These are phyloP conservation scores for Thecaphora frezii DNA, from an alignment of 1,284 basidiomycete species.

Conservation along the genomic window DNA sequence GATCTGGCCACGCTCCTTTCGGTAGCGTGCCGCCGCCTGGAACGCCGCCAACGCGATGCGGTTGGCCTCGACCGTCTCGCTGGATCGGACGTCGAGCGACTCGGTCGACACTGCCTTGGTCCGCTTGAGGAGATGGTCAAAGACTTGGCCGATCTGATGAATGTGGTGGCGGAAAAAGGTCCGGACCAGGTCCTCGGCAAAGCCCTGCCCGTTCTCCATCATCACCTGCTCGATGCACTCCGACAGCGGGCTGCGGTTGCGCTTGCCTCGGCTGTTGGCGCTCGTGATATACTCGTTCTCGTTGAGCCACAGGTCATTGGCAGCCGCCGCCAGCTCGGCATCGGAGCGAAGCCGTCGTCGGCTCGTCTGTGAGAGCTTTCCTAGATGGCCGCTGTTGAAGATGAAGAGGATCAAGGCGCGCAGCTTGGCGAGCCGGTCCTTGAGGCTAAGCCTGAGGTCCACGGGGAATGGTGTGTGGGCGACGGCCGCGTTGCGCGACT, in stretches of 20 bases:
- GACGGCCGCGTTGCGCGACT: constrained; percentile 21
- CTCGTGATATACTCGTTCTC: constrained; percentile 67
- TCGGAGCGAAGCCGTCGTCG: constrained; percentile 78
- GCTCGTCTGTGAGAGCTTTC: constrained; percentile 75
- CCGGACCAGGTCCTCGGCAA: constrained; percentile 72
- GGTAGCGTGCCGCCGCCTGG: constrained; percentile 72
- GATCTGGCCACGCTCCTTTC: constrained; percentile 70
- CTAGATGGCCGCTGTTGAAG: constrained; percentile 40
- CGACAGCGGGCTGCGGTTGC: constrained; percentile 52
- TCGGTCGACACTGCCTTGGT: constrained; percentile 12
- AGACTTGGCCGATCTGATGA: constrained; percentile 24
- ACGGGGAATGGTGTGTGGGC: constrained; percentile 25
- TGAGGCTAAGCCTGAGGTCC: constrained; percentile 79
- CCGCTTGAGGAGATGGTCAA: constrained; percentile 28
- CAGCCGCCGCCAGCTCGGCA: constrained; percentile 83
- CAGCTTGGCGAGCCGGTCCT: constrained; percentile 73
- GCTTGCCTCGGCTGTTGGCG: constrained; percentile 10
- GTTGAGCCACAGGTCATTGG: constrained; percentile 78
- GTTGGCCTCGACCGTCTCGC: constrained; percentile 66
- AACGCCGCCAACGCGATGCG: constrained; percentile 71
- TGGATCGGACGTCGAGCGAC: constrained; percentile 12
- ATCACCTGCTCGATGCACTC: constrained; percentile 69
- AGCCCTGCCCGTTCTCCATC: constrained; percentile 61
- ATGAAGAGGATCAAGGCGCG: constrained; percentile 83
- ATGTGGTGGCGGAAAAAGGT: constrained; percentile 80